phyloP scores from a whole-genome alignment of 2,329 filamentous ascomycete species.

The Pseudomassariella vexata region DNA sequence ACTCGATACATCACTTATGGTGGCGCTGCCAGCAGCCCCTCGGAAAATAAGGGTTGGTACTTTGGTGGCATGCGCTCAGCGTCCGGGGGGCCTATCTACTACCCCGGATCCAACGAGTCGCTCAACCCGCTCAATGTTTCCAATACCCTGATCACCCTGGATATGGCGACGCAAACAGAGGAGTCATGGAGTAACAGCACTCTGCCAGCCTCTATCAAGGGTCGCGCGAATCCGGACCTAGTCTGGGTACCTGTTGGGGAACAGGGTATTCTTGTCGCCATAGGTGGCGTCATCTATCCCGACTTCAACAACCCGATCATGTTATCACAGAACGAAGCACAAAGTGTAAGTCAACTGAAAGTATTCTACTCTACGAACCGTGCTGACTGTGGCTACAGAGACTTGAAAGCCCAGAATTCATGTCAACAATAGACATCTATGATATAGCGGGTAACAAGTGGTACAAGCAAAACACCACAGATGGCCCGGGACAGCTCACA shows the following conservation, averaged over 20 bases:
- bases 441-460: constrained; percentile 65
- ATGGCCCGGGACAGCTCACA: constrained; percentile 49
- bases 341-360: constrained; percentile 32
- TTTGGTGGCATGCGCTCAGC: constrained; percentile 57
- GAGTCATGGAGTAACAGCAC: constrained; percentile 54
- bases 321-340: constrained; percentile 24
- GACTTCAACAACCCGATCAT: constrained; percentile 30
- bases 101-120: constrained; percentile 24
- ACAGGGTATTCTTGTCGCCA: constrained; percentile 68
- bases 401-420: constrained; percentile 64
- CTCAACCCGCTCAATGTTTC: constrained; percentile 40
- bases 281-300: constrained; percentile 67
- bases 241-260: constrained; percentile 74
- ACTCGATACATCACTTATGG: constrained; percentile 62
- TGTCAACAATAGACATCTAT: constrained; percentile 67
- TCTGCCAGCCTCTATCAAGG: constrained; percentile 40
- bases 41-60: constrained; percentile 67
- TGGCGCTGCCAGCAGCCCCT: constrained; percentile 57
- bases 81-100: constrained; percentile 43
- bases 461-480: constrained; percentile 62
- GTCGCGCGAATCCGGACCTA: constrained; percentile 58
- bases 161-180: constrained; percentile 45
- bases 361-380: no score
- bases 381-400: constrained; percentile 32
- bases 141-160: constrained; percentile 52